Evolutionary conservation across 768 basidiomycete species (phyloP).

Genomic region (Gyrodon lividus): DNA sequence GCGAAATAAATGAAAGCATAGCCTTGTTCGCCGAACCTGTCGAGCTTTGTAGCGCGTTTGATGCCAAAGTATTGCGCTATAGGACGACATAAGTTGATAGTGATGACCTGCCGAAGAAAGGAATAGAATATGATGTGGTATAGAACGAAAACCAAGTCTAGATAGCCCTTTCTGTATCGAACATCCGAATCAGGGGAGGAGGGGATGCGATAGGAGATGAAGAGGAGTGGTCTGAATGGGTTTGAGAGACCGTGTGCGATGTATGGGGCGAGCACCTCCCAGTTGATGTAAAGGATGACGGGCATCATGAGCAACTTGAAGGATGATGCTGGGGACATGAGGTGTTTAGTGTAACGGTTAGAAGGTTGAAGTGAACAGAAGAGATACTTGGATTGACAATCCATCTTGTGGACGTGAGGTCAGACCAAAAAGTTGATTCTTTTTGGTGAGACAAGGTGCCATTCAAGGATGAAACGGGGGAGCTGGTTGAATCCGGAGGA

Average conservation of each 20-base stretch:
- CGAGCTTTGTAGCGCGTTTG: constrained; percentile 60
- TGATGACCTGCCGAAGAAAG: constrained; percentile 75
- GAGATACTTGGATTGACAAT: constrained; percentile 67
- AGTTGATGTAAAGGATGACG: constrained; percentile 60
- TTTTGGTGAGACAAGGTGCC: constrained; percentile 21
- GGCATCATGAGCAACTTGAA: constrained; percentile 65
- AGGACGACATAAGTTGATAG: constrained; percentile 62
- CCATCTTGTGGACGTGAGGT: constrained; percentile 62
- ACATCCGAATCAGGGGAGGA: constrained; percentile 51
- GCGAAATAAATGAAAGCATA: constrained; percentile 85
- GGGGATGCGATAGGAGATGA: constrained; percentile 65
- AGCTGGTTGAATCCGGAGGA: constrained; percentile 38
- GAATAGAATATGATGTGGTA: constrained; percentile 90
- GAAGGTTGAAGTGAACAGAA: background rate
- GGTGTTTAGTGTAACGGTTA: background rate
- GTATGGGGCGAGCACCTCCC: constrained; percentile 54
- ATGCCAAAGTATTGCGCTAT: constrained; percentile 74
- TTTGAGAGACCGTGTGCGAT: constrained; percentile 54
- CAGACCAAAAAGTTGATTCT: constrained; percentile 44
- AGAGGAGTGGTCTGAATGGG: constrained; percentile 71
- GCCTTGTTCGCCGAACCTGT: constrained; percentile 88
- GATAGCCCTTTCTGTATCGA: constrained; percentile 68
- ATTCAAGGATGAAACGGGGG: constrained; percentile 22
- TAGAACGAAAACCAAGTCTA: constrained; percentile 75
- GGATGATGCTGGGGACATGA: constrained; percentile 47